Evolutionary conservation across 345 rosid genomes (phyloP).

Genomic region (Schrenkiella parvula): DNA sequence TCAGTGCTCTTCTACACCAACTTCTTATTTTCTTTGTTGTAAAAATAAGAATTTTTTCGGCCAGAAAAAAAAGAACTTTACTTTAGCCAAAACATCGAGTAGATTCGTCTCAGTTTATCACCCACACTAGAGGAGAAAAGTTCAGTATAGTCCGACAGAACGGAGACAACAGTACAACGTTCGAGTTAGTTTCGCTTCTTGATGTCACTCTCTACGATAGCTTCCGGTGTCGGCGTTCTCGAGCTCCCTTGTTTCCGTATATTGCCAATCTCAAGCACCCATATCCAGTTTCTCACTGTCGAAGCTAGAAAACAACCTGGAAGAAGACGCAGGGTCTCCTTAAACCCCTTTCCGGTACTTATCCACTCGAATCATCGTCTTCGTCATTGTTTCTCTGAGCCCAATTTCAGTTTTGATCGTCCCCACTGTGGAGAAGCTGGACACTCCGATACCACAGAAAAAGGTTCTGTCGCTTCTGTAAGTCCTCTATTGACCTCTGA

Average conservation of each 20-base stretch:
- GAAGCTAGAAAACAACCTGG: slow-evolving; percentile 29
- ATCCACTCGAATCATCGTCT: slow-evolving; percentile 18
- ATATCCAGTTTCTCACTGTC: slow-evolving; percentile 14
- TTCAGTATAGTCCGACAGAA: background rate
- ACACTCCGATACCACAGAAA: slow-evolving; percentile 33
- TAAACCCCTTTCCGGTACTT: background rate
- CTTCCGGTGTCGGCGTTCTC: slow-evolving; percentile 15
- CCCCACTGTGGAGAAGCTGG: slow-evolving; percentile 35
- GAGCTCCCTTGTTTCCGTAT: slow-evolving; percentile 37
- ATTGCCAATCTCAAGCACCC: slow-evolving; percentile 12
- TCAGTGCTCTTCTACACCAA: background rate
- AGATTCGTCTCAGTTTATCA: background rate
- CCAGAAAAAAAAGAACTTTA: background rate
- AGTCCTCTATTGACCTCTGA: slow-evolving; percentile 23
- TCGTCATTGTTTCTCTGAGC: slow-evolving; percentile 14
- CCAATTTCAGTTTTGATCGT: slow-evolving; percentile 23
- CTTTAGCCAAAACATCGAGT: background rate
- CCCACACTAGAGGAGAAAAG: background rate
- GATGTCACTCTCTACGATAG: slow-evolving; percentile 24
- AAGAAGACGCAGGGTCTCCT: slow-evolving; percentile 26
- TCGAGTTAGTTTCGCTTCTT: slow-evolving; percentile 3
- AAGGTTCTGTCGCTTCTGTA: slow-evolving; percentile 46
- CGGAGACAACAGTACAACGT: background rate
- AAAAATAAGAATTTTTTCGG: background rate
- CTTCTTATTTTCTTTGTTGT: background rate